phyloP scores from a whole-genome alignment of 106 monocot genomes.

The Dioscorea dumetorum region DNA sequence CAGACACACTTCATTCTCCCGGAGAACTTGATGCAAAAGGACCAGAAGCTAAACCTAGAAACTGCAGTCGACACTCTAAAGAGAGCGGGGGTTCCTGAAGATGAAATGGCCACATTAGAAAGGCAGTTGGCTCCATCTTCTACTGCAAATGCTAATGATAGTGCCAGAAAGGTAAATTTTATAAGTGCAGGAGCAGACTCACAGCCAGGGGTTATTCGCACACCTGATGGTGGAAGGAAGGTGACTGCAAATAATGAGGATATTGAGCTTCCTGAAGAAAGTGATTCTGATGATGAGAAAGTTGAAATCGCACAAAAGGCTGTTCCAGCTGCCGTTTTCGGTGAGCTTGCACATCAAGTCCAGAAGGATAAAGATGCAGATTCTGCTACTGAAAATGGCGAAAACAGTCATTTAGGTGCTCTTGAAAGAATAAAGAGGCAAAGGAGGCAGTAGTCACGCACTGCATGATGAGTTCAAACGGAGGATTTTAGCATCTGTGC shows the following conservation, averaged over 20 bases:
- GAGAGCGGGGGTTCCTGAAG: slow-evolving; percentile 45
- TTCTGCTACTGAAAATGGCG: slow-evolving; percentile 30
- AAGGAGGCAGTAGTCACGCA: slow-evolving; percentile 29
- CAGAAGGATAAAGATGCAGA: slow-evolving; percentile 18
- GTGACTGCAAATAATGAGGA: slow-evolving; percentile 59
- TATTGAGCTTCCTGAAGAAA: slow-evolving; percentile 89
- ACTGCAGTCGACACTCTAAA: slow-evolving; percentile 61
- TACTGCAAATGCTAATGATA: slow-evolving; percentile 17
- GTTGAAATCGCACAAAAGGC: slow-evolving; percentile 70
- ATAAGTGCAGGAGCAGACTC: slow-evolving; percentile 75
- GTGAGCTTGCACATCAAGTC: slow-evolving; percentile 60
- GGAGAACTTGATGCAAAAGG: slow-evolving; percentile 84
- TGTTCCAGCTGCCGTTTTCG: slow-evolving; percentile 84
- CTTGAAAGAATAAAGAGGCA: slow-evolving; percentile 93
- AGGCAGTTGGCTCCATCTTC: slow-evolving; percentile 51
- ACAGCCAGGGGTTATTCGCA: slow-evolving; percentile 17
- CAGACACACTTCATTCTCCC: slow-evolving; percentile 95
- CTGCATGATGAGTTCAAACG: not conserved
- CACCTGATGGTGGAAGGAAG: slow-evolving; percentile 32
- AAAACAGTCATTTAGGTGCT: slow-evolving; percentile 52
- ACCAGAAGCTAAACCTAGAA: slow-evolving; percentile 59
- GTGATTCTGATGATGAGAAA: slow-evolving; percentile 59
- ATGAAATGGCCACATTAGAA: slow-evolving; percentile 90
- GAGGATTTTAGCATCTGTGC: no score
- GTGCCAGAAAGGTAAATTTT: slow-evolving; percentile 52